A percentile compares a stretch with the other conserved stretches of the same genome.
Conservation (phyloP, 192 early-diverging fungal genomes). For the Spizellomyces sp. region DNA sequence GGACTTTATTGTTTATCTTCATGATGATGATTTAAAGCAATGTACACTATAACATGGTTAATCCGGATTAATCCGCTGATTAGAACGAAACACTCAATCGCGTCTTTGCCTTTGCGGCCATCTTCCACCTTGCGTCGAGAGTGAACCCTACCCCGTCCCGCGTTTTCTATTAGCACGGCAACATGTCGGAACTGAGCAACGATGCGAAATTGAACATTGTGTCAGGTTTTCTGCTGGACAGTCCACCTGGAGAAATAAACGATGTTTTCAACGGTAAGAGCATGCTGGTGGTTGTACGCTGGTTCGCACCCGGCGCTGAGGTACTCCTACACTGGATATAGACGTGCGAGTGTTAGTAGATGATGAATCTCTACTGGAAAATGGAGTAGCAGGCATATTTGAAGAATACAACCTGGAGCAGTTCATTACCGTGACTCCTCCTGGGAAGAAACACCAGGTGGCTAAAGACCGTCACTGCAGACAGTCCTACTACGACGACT, state of each 20-base stretch:
- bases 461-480: background rate
- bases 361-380: conserved; percentile 73
- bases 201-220: conserved; percentile 23
- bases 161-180: too few relatives aligned
- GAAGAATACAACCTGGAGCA: conserved; percentile 86
- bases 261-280: conserved; percentile 91
- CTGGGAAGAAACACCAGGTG: conserved; percentile 64
- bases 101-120: too few relatives aligned
- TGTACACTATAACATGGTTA: too few relatives aligned
- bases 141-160: too few relatives aligned
- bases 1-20: too few relatives aligned
- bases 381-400: conserved; percentile 67
- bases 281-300: background rate
- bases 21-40: too few relatives aligned
- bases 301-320: background rate
- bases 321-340: conserved; percentile 31
- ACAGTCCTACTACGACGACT: too few relatives aligned
- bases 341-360: conserved; percentile 86
- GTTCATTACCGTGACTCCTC: conserved; percentile 71
- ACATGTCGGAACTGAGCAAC: conserved; percentile 21
- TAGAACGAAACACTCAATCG: too few relatives aligned
- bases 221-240: conserved; percentile 44
- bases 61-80: too few relatives aligned
- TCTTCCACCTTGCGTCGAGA: too few relatives aligned
- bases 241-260: conserved; percentile 96